These are phyloP conservation scores for Neofusicoccum parvum DNA, from an alignment of 2,329 filamentous ascomycete genomes.

Conservation along the genomic window DNA sequence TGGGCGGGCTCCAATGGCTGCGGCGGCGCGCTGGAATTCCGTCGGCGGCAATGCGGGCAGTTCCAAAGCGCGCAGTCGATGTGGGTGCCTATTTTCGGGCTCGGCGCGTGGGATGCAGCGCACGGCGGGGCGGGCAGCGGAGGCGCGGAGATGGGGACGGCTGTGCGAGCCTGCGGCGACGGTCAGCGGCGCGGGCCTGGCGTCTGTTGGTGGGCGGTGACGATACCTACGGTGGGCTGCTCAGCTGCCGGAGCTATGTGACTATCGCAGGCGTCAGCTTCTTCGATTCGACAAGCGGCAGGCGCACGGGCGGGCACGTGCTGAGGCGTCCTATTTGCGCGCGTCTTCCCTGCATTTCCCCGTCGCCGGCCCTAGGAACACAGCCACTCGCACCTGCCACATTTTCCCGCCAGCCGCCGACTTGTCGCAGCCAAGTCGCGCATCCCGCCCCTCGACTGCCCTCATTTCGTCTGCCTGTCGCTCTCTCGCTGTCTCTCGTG, in stretches of 20 bases:
- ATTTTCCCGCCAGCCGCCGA: not conserved
- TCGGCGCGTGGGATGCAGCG: not conserved
- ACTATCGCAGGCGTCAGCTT: slow-evolving; percentile 1
- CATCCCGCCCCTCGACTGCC: not conserved
- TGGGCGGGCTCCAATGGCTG: not conserved
- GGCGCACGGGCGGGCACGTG: not conserved
- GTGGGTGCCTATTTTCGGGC: not conserved
- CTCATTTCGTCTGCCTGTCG: not conserved
- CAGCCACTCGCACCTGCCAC: not conserved
- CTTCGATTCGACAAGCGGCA: not conserved
- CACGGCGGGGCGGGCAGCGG: not conserved
- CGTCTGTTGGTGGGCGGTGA: not conserved
- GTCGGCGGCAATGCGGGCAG: not conserved
- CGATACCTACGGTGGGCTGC: not conserved
- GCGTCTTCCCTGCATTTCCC: not conserved
- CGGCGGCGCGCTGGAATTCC: not conserved
- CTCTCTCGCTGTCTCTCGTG: not conserved
- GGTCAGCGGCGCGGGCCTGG: not conserved
- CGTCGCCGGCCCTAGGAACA: not conserved
- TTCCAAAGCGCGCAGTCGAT: not conserved
- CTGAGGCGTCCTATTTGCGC: not conserved
- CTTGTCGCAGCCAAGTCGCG: not conserved
- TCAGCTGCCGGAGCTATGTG: slow-evolving; percentile 1
- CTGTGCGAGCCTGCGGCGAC: not conserved
- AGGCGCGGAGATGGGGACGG: not conserved